Conservation (phyloP, 441 rosid genomes). For the Jatropha multifida region DNA sequence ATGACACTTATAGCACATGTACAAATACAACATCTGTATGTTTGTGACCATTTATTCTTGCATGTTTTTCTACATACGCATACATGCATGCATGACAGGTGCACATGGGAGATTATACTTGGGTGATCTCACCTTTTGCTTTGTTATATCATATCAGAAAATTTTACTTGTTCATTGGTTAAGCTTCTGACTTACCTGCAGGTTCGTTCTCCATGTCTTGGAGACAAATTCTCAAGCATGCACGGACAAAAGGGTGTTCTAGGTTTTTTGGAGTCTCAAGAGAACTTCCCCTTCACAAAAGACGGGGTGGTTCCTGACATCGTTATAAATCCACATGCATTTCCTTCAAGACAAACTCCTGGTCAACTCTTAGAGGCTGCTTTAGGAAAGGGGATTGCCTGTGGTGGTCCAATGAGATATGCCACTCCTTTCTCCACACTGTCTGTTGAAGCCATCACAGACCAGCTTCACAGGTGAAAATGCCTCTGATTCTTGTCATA, state of each 20-base stretch:
- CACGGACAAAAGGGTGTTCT: conserved; percentile 98
- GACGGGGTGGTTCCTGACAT: conserved; percentile 96
- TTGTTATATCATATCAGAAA: background rate
- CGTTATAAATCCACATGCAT: conserved; percentile 91
- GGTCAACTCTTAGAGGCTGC: conserved; percentile 97
- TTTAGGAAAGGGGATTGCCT: conserved; percentile 85
- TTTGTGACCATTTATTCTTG: background rate
- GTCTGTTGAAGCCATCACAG: conserved; percentile 62
- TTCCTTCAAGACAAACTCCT: conserved; percentile 97
- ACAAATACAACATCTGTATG: too few species aligned
- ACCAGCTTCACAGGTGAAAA: conserved; percentile 82
- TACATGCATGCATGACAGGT: background rate
- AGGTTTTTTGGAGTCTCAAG: conserved; percentile 88
- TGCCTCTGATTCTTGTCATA: background rate
- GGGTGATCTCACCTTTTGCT: background rate
- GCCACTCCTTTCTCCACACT: conserved; percentile 94
- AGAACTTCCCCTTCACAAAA: conserved; percentile 84
- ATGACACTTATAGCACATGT: background rate
- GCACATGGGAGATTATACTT: background rate
- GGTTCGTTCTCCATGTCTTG: conserved; percentile 91
- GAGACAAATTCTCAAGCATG: conserved; percentile 98
- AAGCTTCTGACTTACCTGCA: conserved; percentile 25
- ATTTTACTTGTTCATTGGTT: background rate
- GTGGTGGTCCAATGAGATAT: conserved; percentile 53
- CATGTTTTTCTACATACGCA: background rate